Evolutionary conservation across 768 basidiomycete species (phyloP).

Genomic region (Rhodocollybia butyracea): DNA sequence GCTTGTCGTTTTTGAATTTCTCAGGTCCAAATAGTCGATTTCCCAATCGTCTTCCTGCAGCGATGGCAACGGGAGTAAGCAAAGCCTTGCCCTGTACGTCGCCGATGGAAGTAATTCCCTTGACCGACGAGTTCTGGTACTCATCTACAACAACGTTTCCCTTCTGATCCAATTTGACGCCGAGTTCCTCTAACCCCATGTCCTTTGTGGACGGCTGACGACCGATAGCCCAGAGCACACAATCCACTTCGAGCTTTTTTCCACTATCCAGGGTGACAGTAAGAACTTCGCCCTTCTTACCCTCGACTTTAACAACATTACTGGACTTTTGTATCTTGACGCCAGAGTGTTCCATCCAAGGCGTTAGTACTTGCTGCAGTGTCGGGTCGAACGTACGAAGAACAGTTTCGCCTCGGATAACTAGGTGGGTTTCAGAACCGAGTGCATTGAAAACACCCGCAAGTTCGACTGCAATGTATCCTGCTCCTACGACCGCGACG

Average conservation of each 20-base stretch:
- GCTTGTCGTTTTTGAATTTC: slow-evolving; percentile 83
- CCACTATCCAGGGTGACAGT: slow-evolving; percentile 76
- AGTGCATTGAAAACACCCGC: slow-evolving; percentile 91
- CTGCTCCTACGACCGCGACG: slow-evolving; percentile 93
- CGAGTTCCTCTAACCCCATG: slow-evolving; percentile 74
- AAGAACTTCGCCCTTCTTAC: slow-evolving; percentile 65
- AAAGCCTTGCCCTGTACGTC: slow-evolving; percentile 92
- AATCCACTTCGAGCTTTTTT: slow-evolving; percentile 80
- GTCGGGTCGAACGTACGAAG: slow-evolving; percentile 91
- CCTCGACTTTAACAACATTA: slow-evolving; percentile 73
- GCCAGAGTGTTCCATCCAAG: slow-evolving; percentile 95
- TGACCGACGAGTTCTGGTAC: slow-evolving; percentile 78
- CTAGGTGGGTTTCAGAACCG: slow-evolving; percentile 86
- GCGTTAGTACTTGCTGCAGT: slow-evolving; percentile 78
- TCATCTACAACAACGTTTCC: slow-evolving; percentile 91
- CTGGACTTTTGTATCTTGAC: slow-evolving; percentile 80
- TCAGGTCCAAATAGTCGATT: slow-evolving; percentile 90
- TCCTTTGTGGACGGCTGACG: slow-evolving; percentile 75
- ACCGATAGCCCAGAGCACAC: slow-evolving; percentile 92
- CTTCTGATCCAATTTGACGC: slow-evolving; percentile 69
- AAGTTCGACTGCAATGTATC: slow-evolving; percentile 97
- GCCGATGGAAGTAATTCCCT: slow-evolving; percentile 78
- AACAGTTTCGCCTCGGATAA: slow-evolving; percentile 89
- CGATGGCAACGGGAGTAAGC: slow-evolving; percentile 96
- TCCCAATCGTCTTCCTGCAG: slow-evolving; percentile 84